phyloP scores from a whole-genome alignment of 495 filamentous ascomycete species.

The Durotheca rogersii region DNA sequence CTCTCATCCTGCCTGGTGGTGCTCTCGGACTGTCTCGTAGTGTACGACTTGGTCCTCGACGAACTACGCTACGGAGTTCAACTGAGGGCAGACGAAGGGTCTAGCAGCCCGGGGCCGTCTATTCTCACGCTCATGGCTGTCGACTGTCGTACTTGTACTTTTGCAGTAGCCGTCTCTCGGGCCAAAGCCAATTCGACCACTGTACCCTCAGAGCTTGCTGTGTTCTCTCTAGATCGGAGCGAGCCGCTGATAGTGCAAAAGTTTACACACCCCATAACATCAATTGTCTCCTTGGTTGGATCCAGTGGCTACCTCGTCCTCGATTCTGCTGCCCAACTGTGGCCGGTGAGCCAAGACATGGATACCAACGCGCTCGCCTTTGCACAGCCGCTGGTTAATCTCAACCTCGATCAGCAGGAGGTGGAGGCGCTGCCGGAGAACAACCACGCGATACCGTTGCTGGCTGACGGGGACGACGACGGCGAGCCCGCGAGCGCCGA shows the following conservation, averaged over 20 bases:
- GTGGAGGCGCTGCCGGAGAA: conserved; percentile 17
- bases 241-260: conserved; percentile 51
- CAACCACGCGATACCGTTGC: conserved; percentile 10
- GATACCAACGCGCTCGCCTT: conserved; percentile 47
- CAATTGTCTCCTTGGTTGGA: conserved; percentile 52
- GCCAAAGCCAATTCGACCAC: conserved; percentile 26
- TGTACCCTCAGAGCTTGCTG: conserved; percentile 50
- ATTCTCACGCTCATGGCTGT: conserved; percentile 61
- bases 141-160: conserved; percentile 54
- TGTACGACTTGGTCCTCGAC: conserved; percentile 67
- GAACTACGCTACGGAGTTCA: conserved; percentile 54
- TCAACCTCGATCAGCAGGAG: conserved; percentile 42
- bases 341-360: conserved; percentile 51
- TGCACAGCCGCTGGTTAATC: conserved; percentile 51
- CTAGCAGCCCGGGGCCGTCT: conserved; percentile 13
- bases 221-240: conserved; percentile 54
- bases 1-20: conserved; percentile 62
- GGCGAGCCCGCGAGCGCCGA: conserved; percentile 52
- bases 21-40: conserved; percentile 60
- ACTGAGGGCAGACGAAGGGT: conserved; percentile 23
- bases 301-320: conserved; percentile 63
- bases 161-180: conserved; percentile 57
- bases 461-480: conserved; percentile 45
- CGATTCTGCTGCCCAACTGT: conserved; percentile 59
- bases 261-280: conserved; percentile 52